These are phyloP conservation scores for Helenozyma baotianmanensis DNA, from an alignment of 805 yeast genomes.

Conservation along the genomic window DNA sequence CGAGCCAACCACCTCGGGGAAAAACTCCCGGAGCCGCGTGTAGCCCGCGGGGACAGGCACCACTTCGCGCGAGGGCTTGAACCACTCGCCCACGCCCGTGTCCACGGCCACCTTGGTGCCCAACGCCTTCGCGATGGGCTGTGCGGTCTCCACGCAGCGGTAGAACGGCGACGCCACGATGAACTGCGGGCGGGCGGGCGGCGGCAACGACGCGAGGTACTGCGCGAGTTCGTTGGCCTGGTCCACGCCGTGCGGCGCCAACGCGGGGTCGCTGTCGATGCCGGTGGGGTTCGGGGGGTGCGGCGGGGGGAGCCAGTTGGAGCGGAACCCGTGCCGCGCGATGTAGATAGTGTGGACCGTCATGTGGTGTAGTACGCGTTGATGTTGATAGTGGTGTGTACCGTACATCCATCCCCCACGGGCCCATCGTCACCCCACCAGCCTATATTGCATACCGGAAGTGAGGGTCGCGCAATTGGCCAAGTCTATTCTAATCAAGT, in stretches of 20 bases:
- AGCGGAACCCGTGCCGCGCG: conserved; percentile 84
- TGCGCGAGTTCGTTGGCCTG: conserved; percentile 80
- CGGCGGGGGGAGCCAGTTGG: conserved; percentile 77
- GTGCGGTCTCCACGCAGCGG: conserved; percentile 79
- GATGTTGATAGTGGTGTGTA: too few species aligned
- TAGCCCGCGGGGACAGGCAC: conserved; percentile 67
- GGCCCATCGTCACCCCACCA: not conserved
- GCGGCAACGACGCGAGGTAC: conserved; percentile 41
- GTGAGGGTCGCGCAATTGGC: not conserved
- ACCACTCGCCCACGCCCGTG: conserved; percentile 92
- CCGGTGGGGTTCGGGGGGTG: conserved; percentile 84
- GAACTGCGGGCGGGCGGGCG: conserved; percentile 58
- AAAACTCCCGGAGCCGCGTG: conserved; percentile 47
- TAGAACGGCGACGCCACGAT: conserved; percentile 83
- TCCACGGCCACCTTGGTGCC: conserved; percentile 63
- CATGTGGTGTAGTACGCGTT: too few species aligned
- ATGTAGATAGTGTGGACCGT: conserved; percentile 56
- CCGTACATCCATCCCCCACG: not conserved
- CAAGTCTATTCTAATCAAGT: too few species aligned
- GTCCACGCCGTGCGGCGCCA: conserved; percentile 82
- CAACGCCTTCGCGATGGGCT: conserved; percentile 60
- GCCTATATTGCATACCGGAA: not conserved
- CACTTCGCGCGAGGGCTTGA: conserved; percentile 58
- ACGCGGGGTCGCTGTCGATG: conserved; percentile 80
- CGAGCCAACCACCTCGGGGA: conserved; percentile 34